A percentile compares a stretch with the other conserved stretches of the same genome.
Conservation (phyloP, 768 basidiomycete species). For the Russula abietina region DNA sequence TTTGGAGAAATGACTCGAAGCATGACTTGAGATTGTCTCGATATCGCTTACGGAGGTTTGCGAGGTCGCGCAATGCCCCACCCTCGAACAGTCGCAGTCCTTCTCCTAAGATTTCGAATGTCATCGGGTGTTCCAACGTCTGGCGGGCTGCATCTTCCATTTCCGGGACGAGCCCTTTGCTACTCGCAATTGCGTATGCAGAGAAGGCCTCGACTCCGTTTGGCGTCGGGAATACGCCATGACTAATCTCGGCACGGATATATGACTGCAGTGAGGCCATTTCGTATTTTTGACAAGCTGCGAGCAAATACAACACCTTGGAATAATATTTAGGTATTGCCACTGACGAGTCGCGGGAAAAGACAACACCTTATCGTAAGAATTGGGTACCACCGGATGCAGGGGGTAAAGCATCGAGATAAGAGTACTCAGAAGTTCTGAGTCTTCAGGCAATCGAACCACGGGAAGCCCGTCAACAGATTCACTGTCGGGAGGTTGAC, state of each 20-base stretch:
- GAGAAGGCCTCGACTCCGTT: too few species aligned
- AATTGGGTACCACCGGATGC: background rate
- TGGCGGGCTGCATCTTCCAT: too few species aligned
- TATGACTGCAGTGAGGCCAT: slow-evolving; percentile 16
- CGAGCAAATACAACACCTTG: slow-evolving; percentile 8
- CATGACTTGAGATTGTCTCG: too few species aligned
- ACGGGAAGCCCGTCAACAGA: background rate
- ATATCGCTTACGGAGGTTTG: too few species aligned
- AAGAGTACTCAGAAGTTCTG: slow-evolving; percentile 4
- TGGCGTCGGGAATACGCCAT: too few species aligned
- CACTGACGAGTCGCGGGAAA: background rate
- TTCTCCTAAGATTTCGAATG: too few species aligned
- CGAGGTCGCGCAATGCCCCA: too few species aligned
- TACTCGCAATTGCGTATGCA: too few species aligned
- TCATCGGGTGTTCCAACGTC: too few species aligned
- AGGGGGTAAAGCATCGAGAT: slow-evolving; percentile 16
- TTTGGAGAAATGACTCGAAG: background rate
- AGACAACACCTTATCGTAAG: background rate
- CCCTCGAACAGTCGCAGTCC: background rate
- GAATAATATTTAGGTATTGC: background rate
- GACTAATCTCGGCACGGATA: background rate
- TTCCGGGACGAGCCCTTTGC: too few species aligned
- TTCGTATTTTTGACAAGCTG: slow-evolving; percentile 27
- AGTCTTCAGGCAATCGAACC: slow-evolving; percentile 1
- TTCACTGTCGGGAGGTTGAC: background rate